Percentiles rank a stretch among this genome's conserved stretches.
phyloP scores from a whole-genome alignment of 2,329 filamentous ascomycete species.

The Tolypocladium nubicola region DNA sequence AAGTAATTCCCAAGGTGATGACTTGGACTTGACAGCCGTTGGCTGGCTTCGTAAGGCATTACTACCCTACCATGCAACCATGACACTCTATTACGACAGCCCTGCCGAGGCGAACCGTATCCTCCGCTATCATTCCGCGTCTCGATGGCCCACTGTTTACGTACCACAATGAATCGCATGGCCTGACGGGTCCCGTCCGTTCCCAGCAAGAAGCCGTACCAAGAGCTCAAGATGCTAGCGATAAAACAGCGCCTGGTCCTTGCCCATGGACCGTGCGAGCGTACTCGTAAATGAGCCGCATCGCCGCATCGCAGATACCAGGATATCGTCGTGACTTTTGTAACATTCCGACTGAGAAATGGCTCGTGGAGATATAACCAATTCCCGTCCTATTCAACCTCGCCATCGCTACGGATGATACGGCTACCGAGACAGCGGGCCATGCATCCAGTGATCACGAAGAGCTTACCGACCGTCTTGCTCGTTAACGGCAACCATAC shows the following conservation, averaged over 20 bases:
- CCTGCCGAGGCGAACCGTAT: neutral
- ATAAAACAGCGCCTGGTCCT: neutral
- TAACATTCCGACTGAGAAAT: neutral
- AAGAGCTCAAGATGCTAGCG: neutral
- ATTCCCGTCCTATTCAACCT: neutral
- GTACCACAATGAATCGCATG: neutral
- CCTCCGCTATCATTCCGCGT: neutral
- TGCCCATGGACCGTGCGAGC: too few relatives aligned
- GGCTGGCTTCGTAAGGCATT: too few relatives aligned
- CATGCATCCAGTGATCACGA: neutral
- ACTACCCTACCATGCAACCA: neutral
- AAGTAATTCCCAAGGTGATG: neutral
- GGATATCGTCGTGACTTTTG: neutral
- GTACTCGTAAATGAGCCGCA: neutral
- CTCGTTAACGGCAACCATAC: neutral
- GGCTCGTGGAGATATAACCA: neutral
- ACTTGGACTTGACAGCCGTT: neutral
- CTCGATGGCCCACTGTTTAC: neutral
- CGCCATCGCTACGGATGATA: neutral
- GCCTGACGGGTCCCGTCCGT: neutral
- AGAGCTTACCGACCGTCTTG: neutral
- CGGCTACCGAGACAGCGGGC: neutral
- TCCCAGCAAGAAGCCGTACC: neutral
- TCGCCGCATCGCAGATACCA: neutral
- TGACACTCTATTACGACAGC: neutral